A percentile compares a stretch with the other conserved stretches of the same genome.
Conservation (phyloP, 805 yeast species). For the Zygotorulaspora danielsina region DNA sequence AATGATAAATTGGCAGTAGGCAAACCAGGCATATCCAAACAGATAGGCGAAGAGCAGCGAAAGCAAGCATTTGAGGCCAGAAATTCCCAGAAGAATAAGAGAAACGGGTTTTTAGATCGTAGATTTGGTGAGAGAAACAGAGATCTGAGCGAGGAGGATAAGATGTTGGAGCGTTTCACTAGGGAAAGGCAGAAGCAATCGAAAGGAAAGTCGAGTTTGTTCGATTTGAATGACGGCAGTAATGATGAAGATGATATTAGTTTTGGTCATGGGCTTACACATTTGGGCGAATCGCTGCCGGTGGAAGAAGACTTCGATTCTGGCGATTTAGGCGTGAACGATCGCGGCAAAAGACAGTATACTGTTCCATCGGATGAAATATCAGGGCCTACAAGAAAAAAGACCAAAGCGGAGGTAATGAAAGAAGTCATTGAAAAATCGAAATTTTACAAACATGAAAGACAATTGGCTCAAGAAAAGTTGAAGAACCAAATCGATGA, state of each 20-base stretch:
- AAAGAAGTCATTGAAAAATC: conserved; percentile 80
- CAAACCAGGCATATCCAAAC: conserved; percentile 65
- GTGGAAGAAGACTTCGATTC: conserved; percentile 53
- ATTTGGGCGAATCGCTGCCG: conserved; percentile 66
- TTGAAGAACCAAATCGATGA: conserved; percentile 58
- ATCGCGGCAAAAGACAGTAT: conserved; percentile 37
- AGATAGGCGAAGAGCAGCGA: conserved; percentile 63
- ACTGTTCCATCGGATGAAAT: conserved; percentile 39
- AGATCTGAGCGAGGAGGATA: conserved; percentile 76
- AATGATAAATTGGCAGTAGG: conserved; percentile 51
- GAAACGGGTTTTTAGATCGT: conserved; percentile 76
- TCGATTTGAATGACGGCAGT: conserved; percentile 69
- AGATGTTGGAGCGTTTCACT: conserved; percentile 92
- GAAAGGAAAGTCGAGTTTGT: conserved; percentile 54
- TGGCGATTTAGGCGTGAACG: conserved; percentile 41
- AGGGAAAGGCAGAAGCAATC: conserved; percentile 69
- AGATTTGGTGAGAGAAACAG: conserved; percentile 87
- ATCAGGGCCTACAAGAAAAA: conserved; percentile 50
- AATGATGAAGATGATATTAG: conserved; percentile 42
- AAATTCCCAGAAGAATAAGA: conserved; percentile 58
- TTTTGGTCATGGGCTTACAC: conserved; percentile 55
- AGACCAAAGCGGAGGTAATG: conserved; percentile 82
- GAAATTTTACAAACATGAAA: conserved; percentile 68
- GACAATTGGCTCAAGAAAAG: conserved; percentile 61
- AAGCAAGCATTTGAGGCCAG: conserved; percentile 59